These are phyloP conservation scores for Verruconis gallopava DNA, from an alignment of 2,329 filamentous ascomycete genomes.

Conservation along the genomic window DNA sequence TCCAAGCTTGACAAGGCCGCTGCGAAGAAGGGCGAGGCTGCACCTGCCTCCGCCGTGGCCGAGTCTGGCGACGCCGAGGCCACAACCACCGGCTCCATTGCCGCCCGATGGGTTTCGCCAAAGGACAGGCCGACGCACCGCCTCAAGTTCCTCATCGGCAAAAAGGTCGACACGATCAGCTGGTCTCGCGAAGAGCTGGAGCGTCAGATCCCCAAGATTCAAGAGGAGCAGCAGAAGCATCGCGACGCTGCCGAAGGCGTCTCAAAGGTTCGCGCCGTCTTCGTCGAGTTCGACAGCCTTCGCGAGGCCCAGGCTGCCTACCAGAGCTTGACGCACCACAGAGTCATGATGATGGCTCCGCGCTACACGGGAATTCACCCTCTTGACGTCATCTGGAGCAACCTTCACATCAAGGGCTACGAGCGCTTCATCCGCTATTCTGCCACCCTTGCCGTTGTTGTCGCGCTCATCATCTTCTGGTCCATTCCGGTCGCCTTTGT, in stretches of 20 bases:
- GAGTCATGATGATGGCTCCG: conserved; percentile 74
- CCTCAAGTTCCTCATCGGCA: conserved; percentile 28
- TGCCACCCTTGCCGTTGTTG: conserved; percentile 56
- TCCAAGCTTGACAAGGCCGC: conserved; percentile 48
- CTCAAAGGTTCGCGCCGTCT: conserved; percentile 61
- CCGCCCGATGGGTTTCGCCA: conserved; percentile 32
- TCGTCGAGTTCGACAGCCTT: conserved; percentile 79
- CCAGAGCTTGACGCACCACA: conserved; percentile 78
- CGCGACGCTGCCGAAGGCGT: conserved; percentile 41
- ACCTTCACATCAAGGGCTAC: conserved; percentile 76
- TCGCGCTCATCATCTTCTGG: conserved; percentile 79
- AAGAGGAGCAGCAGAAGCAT: conserved; percentile 55
- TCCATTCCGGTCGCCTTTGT: conserved; percentile 64
- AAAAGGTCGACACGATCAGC: conserved; percentile 61
- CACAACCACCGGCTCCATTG: conserved; percentile 25
- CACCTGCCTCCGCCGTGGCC: neutral
- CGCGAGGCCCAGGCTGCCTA: conserved; percentile 75
- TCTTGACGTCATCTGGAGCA: conserved; percentile 75
- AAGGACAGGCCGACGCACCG: conserved; percentile 28
- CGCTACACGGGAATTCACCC: conserved; percentile 75
- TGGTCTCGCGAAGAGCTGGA: conserved; percentile 72
- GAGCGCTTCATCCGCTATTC: conserved; percentile 63
- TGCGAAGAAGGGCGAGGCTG: conserved; percentile 41
- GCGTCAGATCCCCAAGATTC: conserved; percentile 58
- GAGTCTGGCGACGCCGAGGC: neutral